Base-by-base conservation (phyloP, 2,329 filamentous ascomycete genomes). In the Claviceps sp. region DNA sequence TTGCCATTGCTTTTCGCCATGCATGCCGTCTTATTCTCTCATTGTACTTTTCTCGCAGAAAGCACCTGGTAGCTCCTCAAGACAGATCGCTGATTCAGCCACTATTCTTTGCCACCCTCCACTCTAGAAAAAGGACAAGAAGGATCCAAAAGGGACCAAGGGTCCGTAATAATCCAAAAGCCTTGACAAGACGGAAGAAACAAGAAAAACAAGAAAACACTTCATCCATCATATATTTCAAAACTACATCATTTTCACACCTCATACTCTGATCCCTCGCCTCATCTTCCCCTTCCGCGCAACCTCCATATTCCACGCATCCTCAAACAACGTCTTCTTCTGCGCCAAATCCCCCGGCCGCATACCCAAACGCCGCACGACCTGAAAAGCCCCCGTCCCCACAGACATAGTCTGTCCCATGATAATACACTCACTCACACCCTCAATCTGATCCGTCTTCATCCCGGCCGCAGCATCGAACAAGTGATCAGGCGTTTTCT, bases 401-500 rank as follows among this genome's bases (percentile, higher is more conserved):
- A 98, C 75, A 45, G 79, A 79, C 79, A 97, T 94, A 43, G 85
- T 90, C 74, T 97, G 91, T 16, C 93, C 93, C 84, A 97, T 93
- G 64, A 98, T 98, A 64, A 98, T 97, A 69, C 89, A 94, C 71
- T 98, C 93, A 52, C 81, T 87, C 9, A 98, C 93, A 61, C 93
- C 93, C 66, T 95, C 87, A 55, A 98, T 94, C 56, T 80, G 77
- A 70, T 98, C 93, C 30, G 81, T 85, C 73, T 96, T 96, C 76
- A 94, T 94, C 52, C 84, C 83, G 5, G 88, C 86, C 6, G 90
- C 93, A 2, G 93, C 93, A 57, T 96, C 91, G 62, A 98, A 98
- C 42, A 98, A 71, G 69, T 98, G 93, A 65, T 98, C 93, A 0
- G 93, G 89, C 47, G 93, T 98, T 78, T 97, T 97, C 70, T 98